Conservation (phyloP, 805 yeast species). For the Clavispora santaluciae region DNA sequence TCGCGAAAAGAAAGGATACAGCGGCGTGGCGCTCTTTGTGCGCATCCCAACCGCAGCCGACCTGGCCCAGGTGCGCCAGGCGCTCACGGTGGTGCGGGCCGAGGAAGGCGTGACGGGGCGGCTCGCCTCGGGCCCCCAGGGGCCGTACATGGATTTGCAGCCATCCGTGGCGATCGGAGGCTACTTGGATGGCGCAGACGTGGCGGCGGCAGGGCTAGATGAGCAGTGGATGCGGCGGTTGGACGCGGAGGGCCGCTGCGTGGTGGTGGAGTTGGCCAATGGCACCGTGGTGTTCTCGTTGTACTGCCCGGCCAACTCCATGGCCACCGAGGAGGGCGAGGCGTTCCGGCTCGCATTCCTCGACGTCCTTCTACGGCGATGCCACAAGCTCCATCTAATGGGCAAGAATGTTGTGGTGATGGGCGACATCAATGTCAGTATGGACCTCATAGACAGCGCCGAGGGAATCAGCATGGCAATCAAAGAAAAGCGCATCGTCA, state of each 20-base stretch:
- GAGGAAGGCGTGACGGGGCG: constrained; percentile 91
- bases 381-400: constrained; percentile 44
- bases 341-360: constrained; percentile 54
- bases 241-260: constrained; percentile 83
- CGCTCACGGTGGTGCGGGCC: constrained; percentile 59
- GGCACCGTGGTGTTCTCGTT: constrained; percentile 58
- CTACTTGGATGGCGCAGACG: constrained; percentile 44
- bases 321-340: constrained; percentile 63
- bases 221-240: constrained; percentile 21
- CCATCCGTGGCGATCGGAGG: constrained; percentile 57
- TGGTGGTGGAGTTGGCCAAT: constrained; percentile 66
- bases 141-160: constrained; percentile 11
- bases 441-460: constrained; percentile 80
- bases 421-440: constrained; percentile 85
- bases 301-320: constrained; percentile 92
- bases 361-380: constrained; percentile 54
- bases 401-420: constrained; percentile 72
- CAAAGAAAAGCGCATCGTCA: constrained; percentile 18
- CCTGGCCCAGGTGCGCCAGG: constrained; percentile 23
- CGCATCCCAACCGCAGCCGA: constrained; percentile 47
- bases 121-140: constrained; percentile 14
- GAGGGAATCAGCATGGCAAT: constrained; percentile 50
- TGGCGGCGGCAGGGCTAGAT: constrained; percentile 23
- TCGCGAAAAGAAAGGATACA: constrained; percentile 66
- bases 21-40: constrained; percentile 86